Evolutionary conservation across 2,329 filamentous ascomycete species (phyloP).

Genomic region (Elsinoe ampelina): DNA sequence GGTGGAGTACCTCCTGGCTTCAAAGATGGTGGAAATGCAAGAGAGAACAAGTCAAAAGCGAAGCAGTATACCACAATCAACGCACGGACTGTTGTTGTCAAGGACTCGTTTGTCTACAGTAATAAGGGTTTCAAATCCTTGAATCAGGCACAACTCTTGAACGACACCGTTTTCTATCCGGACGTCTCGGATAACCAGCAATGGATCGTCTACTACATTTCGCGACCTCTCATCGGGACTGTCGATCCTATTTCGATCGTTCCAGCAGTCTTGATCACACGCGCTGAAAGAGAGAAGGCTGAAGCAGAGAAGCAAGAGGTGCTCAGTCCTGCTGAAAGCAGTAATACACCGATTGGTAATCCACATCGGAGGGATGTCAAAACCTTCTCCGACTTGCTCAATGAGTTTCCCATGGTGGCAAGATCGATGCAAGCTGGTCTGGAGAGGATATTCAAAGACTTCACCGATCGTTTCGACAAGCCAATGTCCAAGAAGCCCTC

Average conservation of each 20-base stretch:
- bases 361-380: slow-evolving; percentile 80
- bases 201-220: slow-evolving; percentile 97
- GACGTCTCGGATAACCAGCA: slow-evolving; percentile 81
- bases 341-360: slow-evolving; percentile 30
- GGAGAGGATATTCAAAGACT: slow-evolving; percentile 83
- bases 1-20: slow-evolving; percentile 36
- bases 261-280: slow-evolving; percentile 46
- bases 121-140: slow-evolving; percentile 96
- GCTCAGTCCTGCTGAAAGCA: neutral
- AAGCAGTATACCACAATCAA: slow-evolving; percentile 92
- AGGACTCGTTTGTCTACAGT: slow-evolving; percentile 85
- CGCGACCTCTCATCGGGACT: slow-evolving; percentile 71
- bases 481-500: slow-evolving; percentile 53
- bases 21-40: slow-evolving; percentile 49
- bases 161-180: slow-evolving; percentile 79
- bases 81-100: slow-evolving; percentile 84
- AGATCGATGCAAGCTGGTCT: slow-evolving; percentile 90
- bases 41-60: slow-evolving; percentile 84
- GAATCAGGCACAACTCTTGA: slow-evolving; percentile 77
- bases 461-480: slow-evolving; percentile 74
- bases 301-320: slow-evolving; percentile 18
- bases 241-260: slow-evolving; percentile 68
- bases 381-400: slow-evolving; percentile 80
- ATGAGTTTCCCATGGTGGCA: slow-evolving; percentile 89
- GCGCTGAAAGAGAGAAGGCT: slow-evolving; percentile 24